phyloP scores from a whole-genome alignment of 2,329 filamentous ascomycete species.

The Cladosporium sp. region DNA sequence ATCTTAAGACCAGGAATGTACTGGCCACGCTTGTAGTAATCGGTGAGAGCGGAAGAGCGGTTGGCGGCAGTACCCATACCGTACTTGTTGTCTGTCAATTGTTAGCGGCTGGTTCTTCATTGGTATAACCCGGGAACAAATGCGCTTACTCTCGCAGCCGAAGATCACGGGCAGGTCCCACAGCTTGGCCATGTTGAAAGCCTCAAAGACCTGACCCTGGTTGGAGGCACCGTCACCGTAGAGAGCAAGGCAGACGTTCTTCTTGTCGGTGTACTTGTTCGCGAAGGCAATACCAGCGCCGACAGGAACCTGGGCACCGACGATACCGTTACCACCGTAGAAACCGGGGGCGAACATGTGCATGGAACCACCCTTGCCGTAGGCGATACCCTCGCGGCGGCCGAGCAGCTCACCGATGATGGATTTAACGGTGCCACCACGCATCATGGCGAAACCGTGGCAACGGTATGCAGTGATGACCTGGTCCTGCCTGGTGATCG shows the following conservation, averaged over 20 bases:
- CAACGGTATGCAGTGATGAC: slow-evolving; percentile 98
- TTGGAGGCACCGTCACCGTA: slow-evolving; percentile 87
- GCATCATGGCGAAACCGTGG: slow-evolving; percentile 97
- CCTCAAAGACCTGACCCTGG: slow-evolving; percentile 99
- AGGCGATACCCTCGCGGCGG: slow-evolving; percentile 91
- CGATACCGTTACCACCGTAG: slow-evolving; percentile 98
- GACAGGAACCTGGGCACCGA: slow-evolving; percentile 95
- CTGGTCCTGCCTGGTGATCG: slow-evolving; percentile 84
- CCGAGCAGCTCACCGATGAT: slow-evolving; percentile 96
- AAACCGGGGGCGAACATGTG: slow-evolving; percentile 99
- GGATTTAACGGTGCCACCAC: slow-evolving; percentile 79
- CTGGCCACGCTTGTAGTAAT: slow-evolving; percentile 99
- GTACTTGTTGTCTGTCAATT: slow-evolving; percentile 88
- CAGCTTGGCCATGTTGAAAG: slow-evolving; percentile 99
- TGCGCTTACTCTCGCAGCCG: slow-evolving; percentile 86
- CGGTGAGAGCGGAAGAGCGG: slow-evolving; percentile 89
- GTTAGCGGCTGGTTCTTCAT: slow-evolving; percentile 16
- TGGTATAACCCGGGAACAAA: not conserved
- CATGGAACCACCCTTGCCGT: slow-evolving; percentile 99
- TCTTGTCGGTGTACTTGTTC: slow-evolving; percentile 84
- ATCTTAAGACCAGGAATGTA: slow-evolving; percentile 99
- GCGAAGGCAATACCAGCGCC: slow-evolving; percentile 95
- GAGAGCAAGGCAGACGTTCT: slow-evolving; percentile 79
- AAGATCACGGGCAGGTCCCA: slow-evolving; percentile 96
- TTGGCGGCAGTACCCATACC: slow-evolving; percentile 97